phyloP scores from a whole-genome alignment of 768 basidiomycete genomes.

The Pisolithus microcarpus region DNA sequence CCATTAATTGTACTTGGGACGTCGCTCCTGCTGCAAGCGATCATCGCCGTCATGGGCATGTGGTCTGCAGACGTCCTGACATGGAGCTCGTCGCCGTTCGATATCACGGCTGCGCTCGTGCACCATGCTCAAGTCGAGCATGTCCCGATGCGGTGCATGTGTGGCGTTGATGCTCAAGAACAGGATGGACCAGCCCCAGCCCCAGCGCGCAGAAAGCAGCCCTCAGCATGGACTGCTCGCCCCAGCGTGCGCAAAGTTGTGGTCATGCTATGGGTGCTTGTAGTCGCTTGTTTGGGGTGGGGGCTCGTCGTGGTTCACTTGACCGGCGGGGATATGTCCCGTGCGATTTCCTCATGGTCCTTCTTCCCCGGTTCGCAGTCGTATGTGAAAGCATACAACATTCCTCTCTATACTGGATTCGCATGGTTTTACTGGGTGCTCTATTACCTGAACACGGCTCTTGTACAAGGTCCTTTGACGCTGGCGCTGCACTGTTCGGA shows the following conservation, averaged over 20 bases:
- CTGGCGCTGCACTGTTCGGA: constrained; percentile 23
- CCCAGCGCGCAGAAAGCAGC: constrained; percentile 11
- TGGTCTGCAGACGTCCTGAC: constrained; percentile 20
- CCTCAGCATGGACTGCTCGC: constrained; percentile 25
- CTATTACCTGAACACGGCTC: constrained; percentile 19
- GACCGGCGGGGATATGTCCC: constrained; percentile 2
- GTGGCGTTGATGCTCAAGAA: constrained; percentile 8
- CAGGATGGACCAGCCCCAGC: constrained; percentile 11
- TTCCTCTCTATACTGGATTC: constrained; percentile 13
- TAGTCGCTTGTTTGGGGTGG: constrained; percentile 15
- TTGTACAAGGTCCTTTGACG: constrained; percentile 23
- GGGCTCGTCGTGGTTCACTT: constrained; percentile 10
- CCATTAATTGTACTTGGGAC: constrained; percentile 25
- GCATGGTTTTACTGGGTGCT: constrained; percentile 18
- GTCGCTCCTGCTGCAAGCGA: constrained; percentile 16
- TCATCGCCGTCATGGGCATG: constrained; percentile 19
- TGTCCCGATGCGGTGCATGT: constrained; percentile 20
- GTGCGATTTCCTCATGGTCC: constrained; percentile 14
- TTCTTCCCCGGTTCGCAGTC: constrained; percentile 20
- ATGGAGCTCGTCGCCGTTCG: constrained; percentile 28
- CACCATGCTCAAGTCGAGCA: constrained; percentile 18
- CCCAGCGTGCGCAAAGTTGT: constrained; percentile 17
- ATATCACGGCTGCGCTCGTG: constrained; percentile 24
- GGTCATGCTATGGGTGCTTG: constrained; percentile 18
- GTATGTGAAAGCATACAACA: constrained; percentile 14